Evolutionary conservation across 768 basidiomycete genomes (phyloP), one percentile per base, ranked within the genome.

Genomic region (Suillus cothurnatus): DNA sequence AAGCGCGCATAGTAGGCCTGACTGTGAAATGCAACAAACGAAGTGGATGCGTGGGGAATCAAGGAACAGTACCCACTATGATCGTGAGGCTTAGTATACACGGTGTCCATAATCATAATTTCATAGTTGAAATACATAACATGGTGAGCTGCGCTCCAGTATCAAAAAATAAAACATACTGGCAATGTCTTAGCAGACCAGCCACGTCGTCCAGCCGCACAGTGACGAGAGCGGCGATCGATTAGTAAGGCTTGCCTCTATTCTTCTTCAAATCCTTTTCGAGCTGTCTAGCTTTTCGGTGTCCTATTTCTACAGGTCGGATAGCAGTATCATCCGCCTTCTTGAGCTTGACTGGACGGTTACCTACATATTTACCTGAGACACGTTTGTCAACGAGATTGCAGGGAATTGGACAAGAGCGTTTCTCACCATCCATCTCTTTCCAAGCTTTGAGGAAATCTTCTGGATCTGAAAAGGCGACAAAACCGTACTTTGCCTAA

Each of bases 391-490:
- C 53, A 58, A 19, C 11, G 39, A 47, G 15, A 34, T 28, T 32
- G 3, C 15, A 5, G 53, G 12, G 63, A 62, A 36, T 36, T 39
- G 41, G 21, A 15, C 58, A 34, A 61, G 1, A 38, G 60, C 4
- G 47, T 50, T 1, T 75, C 91, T 41, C 70, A 93, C 96, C 97
- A 77, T 98, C 95, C 96, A 97, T 99, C 77, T 99, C 96, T 76
- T 98, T 98, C 97, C 97, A 99, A 21, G 97, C 97, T 74, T 89
- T 96, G 64, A 99, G 76, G 77, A 99, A 98, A 76, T 99, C 97
- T 78, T 99, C 97, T 0, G 97, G 97, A 73, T 99, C 97, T 52
- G 93, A 94, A 78, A 99, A 99, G 1, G 94, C 94, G 32, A 99
- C 94, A 73, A 99, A 99, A 4, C 96, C 97, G 73, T 90, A 99